Percentiles rank a stretch among this genome's conserved stretches.
Conservation (phyloP, 1,284 basidiomycete species). For the Ustilago shanxiensis region DNA sequence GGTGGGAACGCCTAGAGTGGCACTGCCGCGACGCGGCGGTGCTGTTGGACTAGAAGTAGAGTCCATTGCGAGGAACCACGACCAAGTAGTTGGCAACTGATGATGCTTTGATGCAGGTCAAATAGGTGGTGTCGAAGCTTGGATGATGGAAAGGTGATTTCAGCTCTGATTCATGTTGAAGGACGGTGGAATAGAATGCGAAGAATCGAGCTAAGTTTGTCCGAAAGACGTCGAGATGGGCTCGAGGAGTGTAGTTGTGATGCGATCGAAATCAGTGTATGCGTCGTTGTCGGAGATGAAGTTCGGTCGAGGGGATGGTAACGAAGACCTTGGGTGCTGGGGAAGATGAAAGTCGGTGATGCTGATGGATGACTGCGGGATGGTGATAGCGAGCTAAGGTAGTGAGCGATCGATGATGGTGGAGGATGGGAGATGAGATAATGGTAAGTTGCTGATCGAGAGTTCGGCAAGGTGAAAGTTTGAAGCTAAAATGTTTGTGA, state of each 20-base stretch:
- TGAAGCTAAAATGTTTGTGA: neutral
- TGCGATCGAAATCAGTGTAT: neutral
- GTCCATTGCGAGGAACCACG: neutral
- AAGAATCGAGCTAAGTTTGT: neutral
- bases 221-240: neutral
- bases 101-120: neutral
- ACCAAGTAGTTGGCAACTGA: neutral
- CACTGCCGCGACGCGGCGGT: constrained; percentile 4
- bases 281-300: neutral
- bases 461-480: constrained; percentile 1
- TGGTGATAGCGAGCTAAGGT: neutral
- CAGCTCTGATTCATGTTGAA: constrained; percentile 2
- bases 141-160: neutral
- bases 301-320: neutral
- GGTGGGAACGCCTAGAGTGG: neutral
- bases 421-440: neutral
- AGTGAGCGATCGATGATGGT: neutral
- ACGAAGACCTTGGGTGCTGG: no score
- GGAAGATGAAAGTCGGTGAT: neutral
- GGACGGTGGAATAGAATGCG: neutral
- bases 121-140: neutral
- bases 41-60: neutral
- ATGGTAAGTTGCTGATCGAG: neutral
- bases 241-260: neutral
- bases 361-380: neutral